Base-by-base conservation (phyloP, 768 basidiomycete species). In the Termitomyces sp. region DNA sequence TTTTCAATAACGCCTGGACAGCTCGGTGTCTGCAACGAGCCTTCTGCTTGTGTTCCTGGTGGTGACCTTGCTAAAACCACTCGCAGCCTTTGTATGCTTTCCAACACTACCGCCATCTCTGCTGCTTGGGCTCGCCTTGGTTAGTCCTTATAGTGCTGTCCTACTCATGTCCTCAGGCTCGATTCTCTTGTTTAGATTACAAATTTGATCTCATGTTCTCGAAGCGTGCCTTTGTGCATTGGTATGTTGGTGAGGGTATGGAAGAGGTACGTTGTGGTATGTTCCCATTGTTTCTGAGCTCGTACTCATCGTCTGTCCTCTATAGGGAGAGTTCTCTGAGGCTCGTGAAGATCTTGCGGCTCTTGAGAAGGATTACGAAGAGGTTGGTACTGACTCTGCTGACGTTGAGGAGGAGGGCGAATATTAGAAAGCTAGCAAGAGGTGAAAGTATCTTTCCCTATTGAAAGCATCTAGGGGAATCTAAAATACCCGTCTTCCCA, bases 231-330 rank as follows among this genome's bases (percentile, higher is more conserved):
- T 92, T 92, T 61, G 87, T 90, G n/a, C 88, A 90, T 71, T 90
- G 93, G 93, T 96, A 95, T 66, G 95, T 97, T 60, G 95, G 95
- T 68, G 95, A 98, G 75, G 96, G 96, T 78, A 98, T 98, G 96
- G 96, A 98, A 70, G 96, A 84, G 82, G n/a, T n/a, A n/a, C n/a
- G n/a, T n/a, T n/a, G n/a, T n/a, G n/a, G n/a, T n/a, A n/a, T n/a
- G n/a, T n/a, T n/a, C n/a, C n/a, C n/a, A n/a, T n/a, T n/a, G n/a
- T n/a, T n/a, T n/a, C n/a, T n/a, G n/a, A n/a, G n/a, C n/a, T n/a
- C n/a, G n/a, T n/a, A n/a, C n/a, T n/a, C n/a, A n/a, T n/a, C n/a
- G n/a, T n/a, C n/a, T n/a, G n/a, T n/a, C n/a, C n/a, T n/a, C n/a
- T n/a, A n/a, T n/a, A n/a, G n/a, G 96, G 96, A 70, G 96, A 99